These are phyloP conservation scores for Globisporangium solare DNA, from an alignment of 352 stramenopile species.

Conservation along the genomic window DNA sequence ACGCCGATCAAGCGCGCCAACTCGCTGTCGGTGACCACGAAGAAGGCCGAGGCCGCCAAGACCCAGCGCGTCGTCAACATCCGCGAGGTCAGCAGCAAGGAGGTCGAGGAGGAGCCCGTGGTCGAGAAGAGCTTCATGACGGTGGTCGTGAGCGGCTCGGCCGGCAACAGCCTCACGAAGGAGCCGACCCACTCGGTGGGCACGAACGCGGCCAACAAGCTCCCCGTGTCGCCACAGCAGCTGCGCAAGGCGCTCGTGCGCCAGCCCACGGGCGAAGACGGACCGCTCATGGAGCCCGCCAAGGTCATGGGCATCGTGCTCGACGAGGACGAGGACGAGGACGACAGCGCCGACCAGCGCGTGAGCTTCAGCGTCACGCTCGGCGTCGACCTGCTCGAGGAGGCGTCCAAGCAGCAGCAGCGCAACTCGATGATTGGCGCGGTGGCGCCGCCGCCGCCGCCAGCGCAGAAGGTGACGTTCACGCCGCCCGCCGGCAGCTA, in stretches of 20 bases:
- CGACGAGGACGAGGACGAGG: conserved; percentile 42
- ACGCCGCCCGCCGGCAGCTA: conserved; percentile 18
- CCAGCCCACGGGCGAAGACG: conserved; percentile 77
- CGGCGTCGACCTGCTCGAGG: conserved; percentile 53
- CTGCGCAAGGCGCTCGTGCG: conserved; percentile 27
- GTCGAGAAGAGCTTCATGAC: conserved; percentile 29
- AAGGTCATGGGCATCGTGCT: conserved; percentile 80
- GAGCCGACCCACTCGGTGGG: not conserved
- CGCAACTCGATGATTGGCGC: conserved; percentile 39
- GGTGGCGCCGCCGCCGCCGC: conserved; percentile 10
- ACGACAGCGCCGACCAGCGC: conserved; percentile 37
- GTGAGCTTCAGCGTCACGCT: conserved; percentile 86
- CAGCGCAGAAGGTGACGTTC: conserved; percentile 11
- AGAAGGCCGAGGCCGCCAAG: conserved; percentile 61
- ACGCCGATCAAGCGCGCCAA: conserved; percentile 63
- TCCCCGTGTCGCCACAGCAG: conserved; percentile 14
- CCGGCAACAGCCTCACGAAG: conserved; percentile 17
- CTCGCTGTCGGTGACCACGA: conserved; percentile 30
- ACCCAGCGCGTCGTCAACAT: conserved; percentile 78
- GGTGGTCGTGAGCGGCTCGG: conserved; percentile 39
- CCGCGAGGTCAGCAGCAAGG: conserved; percentile 38
- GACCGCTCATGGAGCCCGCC: conserved; percentile 54
- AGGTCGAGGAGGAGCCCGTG: conserved; percentile 13
- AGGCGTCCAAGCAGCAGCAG: conserved; percentile 60
- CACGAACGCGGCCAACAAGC: conserved; percentile 10